Conservation (phyloP, 805 yeast species). For the Nakazawaea anatomiae region DNA sequence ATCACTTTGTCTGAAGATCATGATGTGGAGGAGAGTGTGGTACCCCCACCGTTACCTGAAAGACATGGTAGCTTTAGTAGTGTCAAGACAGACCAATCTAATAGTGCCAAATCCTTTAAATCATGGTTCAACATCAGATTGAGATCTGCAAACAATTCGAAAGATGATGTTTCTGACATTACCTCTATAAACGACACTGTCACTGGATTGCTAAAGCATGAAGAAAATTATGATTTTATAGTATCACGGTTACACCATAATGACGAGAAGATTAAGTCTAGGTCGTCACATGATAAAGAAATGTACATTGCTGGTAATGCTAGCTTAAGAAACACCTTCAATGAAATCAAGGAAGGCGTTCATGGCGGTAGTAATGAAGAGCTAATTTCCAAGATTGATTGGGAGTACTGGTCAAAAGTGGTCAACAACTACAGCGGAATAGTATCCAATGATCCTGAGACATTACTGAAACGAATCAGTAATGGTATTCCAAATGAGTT, state of each 20-base stretch:
- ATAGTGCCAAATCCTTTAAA: slow-evolving; percentile 5
- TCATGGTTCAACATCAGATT: slow-evolving; percentile 9
- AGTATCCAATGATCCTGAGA: slow-evolving; percentile 55
- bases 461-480: slow-evolving; percentile 55
- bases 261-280: slow-evolving; percentile 41
- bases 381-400: slow-evolving; percentile 40
- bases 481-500: slow-evolving; percentile 81
- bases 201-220: slow-evolving; percentile 1
- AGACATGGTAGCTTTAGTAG: slow-evolving; percentile 7
- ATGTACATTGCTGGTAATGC: slow-evolving; percentile 21
- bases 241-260: slow-evolving; percentile 55
- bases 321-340: slow-evolving; percentile 35
- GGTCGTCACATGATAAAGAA: slow-evolving; percentile 28
- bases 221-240: slow-evolving; percentile 50
- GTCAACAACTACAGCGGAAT: slow-evolving; percentile 70
- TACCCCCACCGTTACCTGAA: slow-evolving; percentile 4
- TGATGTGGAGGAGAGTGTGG: slow-evolving; percentile 8
- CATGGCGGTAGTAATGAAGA: slow-evolving; percentile 29
- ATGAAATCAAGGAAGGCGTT: slow-evolving; percentile 45
- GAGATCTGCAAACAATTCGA: slow-evolving; percentile 2
- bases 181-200: not conserved
- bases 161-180: not conserved
- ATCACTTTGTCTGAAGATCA: slow-evolving; percentile 8
- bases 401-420: slow-evolving; percentile 86
- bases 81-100: not conserved